phyloP scores from a whole-genome alignment of 2,329 filamentous ascomycete genomes.

The Emmonsia crescens region DNA sequence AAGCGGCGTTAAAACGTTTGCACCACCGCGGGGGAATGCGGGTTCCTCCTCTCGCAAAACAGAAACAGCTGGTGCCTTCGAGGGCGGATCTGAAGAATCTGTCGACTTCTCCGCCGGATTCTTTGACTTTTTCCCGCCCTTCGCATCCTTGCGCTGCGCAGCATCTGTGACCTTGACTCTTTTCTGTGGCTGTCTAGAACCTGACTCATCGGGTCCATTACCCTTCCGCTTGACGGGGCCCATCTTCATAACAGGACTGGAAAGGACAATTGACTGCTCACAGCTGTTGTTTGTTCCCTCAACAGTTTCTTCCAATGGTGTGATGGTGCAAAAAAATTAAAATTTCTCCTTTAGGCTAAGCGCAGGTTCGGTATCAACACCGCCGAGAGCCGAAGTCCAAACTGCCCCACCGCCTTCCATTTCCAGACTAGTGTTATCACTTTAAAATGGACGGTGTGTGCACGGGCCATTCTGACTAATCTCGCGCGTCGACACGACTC shows the following conservation, averaged over 20 bases:
- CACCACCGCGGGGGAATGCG: slow-evolving; percentile 85
- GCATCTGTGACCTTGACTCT: slow-evolving; percentile 30
- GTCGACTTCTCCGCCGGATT: slow-evolving; percentile 12
- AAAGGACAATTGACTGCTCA: neutral
- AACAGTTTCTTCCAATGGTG: neutral
- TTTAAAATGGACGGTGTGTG: neutral
- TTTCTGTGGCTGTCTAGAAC: slow-evolving; percentile 29
- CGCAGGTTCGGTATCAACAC: slow-evolving; percentile 4
- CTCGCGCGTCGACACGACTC: neutral
- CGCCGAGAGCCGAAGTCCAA: slow-evolving; percentile 2
- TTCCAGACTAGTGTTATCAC: neutral
- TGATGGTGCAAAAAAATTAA: slow-evolving; percentile 3
- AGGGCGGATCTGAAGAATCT: slow-evolving; percentile 6
- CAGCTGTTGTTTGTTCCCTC: neutral
- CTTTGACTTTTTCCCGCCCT: slow-evolving; percentile 21
- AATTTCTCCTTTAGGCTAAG: slow-evolving; percentile 9
- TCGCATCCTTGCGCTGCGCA: slow-evolving; percentile 25
- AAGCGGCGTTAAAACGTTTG: slow-evolving; percentile 77
- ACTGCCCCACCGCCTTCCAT: slow-evolving; percentile 2
- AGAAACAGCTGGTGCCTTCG: slow-evolving; percentile 22
- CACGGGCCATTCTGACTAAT: slow-evolving; percentile 1
- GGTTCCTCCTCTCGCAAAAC: slow-evolving; percentile 66
- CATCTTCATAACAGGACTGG: slow-evolving; percentile 22
- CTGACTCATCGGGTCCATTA: slow-evolving; percentile 27
- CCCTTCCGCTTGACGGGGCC: slow-evolving; percentile 38